Evolutionary conservation across 2,329 filamentous ascomycete genomes (phyloP), one percentile per base, ranked within the genome.

Genomic region (Eurotiales sp.): DNA sequence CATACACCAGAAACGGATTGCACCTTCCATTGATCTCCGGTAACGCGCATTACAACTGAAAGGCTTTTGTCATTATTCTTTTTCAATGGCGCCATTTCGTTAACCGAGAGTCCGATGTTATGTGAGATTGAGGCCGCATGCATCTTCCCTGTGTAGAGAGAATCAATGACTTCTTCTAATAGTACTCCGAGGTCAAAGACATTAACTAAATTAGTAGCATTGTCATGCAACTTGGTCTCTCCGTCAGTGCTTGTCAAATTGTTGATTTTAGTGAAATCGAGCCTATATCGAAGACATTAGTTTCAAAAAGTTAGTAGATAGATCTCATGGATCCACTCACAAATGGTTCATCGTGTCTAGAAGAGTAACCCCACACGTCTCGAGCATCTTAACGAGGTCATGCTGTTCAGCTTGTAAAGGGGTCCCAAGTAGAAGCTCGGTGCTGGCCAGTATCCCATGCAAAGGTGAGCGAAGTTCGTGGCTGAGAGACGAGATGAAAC

Each of bases 401-500:
- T 64, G 60, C 43, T 78, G 68, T 39, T 71, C 67, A 2, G 66
- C 59, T 46, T 70, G 69, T 8, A 65, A 64, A 14, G 61, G 60
- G 2, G 74, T 77, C 3, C 76, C 74, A 3, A 71, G 67, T 3
- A 81, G 58, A 5, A 80, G 70, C 54, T 81, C 77, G 1, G 73
- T 66, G n/a, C 73, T 77, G 1, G 74, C 77, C 14, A 76, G 63
- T 29, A 74, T 71, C 23, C 73, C 76, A 48, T 75, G 78, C 32
- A 73, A 62, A 19, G 70, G 78, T 30, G 62, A 73, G 4, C 76
- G 66, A 7, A 81, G 64, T 54, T 81, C 78, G 56, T 81, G 78
- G 23, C 71, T 76, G 22, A 81, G 76, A 0, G 72, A 75, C 0
- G 74, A 73, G 14, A 81, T 72, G 39, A 81, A 77, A 11, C 78